Percentiles rank a stretch among this genome's conserved stretches.
These are phyloP conservation scores for Mortierella sp. DNA, from an alignment of 371 early-diverging fungal genomes.

Conservation along the genomic window DNA sequence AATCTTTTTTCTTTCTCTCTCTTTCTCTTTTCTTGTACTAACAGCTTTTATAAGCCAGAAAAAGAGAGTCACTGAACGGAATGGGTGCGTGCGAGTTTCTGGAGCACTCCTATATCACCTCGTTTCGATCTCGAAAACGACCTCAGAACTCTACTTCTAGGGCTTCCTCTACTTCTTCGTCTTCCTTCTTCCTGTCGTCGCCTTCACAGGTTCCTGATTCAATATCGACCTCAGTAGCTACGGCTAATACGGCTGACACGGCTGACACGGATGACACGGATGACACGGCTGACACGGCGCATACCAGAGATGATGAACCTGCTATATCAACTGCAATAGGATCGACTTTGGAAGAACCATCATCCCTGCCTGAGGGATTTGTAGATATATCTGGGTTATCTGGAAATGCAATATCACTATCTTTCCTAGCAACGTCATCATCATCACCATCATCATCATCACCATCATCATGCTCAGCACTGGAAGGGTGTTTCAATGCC, in stretches of 20 bases:
- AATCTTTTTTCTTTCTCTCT: not conserved
- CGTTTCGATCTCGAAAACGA: slow-evolving; percentile 32
- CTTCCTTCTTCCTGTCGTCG: not conserved
- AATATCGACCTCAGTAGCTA: not conserved
- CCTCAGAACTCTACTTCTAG: not conserved
- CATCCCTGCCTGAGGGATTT: not conserved
- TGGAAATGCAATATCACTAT: not conserved
- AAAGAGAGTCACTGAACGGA: not conserved
- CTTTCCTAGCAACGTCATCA: not conserved
- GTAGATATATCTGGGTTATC: not conserved
- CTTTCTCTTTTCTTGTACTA: not conserved
- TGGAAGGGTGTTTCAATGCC: not conserved
- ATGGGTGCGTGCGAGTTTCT: slow-evolving; percentile 22
- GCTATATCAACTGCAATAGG: not conserved
- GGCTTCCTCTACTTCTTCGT: slow-evolving; percentile 9
- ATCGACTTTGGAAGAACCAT: not conserved
- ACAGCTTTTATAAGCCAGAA: not conserved
- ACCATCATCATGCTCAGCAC: not conserved
- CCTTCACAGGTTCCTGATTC: not conserved
- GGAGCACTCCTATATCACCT: slow-evolving; percentile 28
- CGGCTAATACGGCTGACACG: not conserved
- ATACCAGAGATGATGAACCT: not conserved
- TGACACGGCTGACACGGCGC: not conserved
- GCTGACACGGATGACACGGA: too few relatives aligned
- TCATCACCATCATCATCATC: not conserved